Evolutionary conservation across 495 filamentous ascomycete species (phyloP), one percentile per base, ranked within the genome.

Genomic region (Aspergillus hancockii): DNA sequence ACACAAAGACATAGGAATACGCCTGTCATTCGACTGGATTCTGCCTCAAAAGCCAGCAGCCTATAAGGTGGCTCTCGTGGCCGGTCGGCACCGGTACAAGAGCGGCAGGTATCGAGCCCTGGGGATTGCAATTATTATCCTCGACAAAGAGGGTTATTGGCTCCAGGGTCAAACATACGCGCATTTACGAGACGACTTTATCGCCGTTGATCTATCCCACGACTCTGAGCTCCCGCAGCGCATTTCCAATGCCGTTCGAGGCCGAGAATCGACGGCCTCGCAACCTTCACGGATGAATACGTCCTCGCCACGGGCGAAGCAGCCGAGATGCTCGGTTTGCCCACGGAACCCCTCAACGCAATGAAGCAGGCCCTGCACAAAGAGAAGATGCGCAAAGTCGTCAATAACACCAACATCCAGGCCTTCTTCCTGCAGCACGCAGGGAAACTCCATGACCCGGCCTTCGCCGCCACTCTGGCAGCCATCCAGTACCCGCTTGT

Each of bases 91-190:
- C 34, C 12, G 34, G 34, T 36, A 36, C 13, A 9, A 10, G 34
- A 36, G 13, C 13, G 13, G 34, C 4, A 36, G 34, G 9, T 12
- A 36, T 9, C 59, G 50, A 10, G 74, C 71, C 2, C 71, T 83
- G 0, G 72, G 75, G 2, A 73, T 82, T 25, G 67, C 74, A 8
- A 64, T 83, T 0, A 71, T 82, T 7, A 68, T 82, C 22, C 59
- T 83, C 21, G 79, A 82, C 49, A 67, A 75, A 7, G 63, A 70
- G 2, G 77, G 79, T 1, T 75, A 81, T 53, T 82, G 81, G 81
- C 61, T 83, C 21, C 65, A 75, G 62, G 60, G 59, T 7, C 55
- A 62, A 7, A 63, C 73, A 14, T 76, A 73, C 54, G 62, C 55
- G 12, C 60, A 70, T 51, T 52, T 28, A 49, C 57, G 70, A 8